Conservation (phyloP, 495 filamentous ascomycete species). For the Daldinia bambusicola region DNA sequence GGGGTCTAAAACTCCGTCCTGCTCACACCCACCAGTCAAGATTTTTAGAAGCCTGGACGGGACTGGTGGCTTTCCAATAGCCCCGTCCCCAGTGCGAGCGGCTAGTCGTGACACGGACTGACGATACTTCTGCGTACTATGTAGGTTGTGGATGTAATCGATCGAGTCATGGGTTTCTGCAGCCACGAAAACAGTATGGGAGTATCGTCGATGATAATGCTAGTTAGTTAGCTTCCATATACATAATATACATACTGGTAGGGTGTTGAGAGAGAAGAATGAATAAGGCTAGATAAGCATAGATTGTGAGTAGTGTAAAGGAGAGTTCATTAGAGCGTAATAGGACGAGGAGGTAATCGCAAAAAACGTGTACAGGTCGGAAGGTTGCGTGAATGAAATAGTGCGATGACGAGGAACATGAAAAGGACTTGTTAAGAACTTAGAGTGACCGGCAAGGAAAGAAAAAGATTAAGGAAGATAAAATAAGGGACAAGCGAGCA, state of each 20-base stretch:
- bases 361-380: neutral
- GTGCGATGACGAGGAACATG: constrained; percentile 39
- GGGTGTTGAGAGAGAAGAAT: too few relatives aligned
- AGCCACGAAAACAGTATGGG: neutral
- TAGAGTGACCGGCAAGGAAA: constrained; percentile 46
- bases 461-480: constrained; percentile 42
- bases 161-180: constrained; percentile 48
- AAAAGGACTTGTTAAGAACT: constrained; percentile 47
- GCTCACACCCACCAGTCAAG: constrained; percentile 37
- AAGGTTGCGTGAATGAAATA: constrained; percentile 29
- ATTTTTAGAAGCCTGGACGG: constrained; percentile 24
- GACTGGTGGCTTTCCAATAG: constrained; percentile 35
- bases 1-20: constrained; percentile 46
- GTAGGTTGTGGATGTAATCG: constrained; percentile 39
- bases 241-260: too few relatives aligned
- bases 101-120: constrained; percentile 30
- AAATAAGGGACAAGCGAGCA: constrained; percentile 46
- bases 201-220: neutral
- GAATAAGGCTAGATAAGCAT: too few relatives aligned
- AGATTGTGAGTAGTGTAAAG: neutral
- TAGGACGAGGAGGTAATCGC: neutral
- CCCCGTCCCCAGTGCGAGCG: constrained; percentile 37
- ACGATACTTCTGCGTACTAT: constrained; percentile 39
- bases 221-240: neutral
- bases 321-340: neutral